These are phyloP conservation scores for Botryotinia convoluta DNA, from an alignment of 2,329 filamentous ascomycete genomes.

Conservation along the genomic window DNA sequence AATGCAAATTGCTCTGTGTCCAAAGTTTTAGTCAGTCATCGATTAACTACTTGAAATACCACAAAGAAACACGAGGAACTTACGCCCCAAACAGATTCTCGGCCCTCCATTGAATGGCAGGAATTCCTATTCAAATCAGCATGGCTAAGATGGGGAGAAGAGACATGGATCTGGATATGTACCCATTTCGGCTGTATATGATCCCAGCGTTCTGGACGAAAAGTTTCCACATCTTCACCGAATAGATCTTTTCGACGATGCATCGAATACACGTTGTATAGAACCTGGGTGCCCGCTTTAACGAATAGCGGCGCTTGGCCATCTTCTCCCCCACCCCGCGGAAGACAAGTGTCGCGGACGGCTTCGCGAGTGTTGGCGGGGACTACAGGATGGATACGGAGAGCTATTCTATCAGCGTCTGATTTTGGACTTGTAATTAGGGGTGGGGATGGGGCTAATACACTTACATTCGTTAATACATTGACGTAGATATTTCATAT, in stretches of 20 bases:
- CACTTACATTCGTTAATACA: conserved; percentile 55
- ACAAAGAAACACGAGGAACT: neutral
- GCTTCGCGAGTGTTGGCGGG: conserved; percentile 32
- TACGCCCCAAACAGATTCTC: conserved; percentile 62
- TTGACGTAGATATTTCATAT: conserved; percentile 53
- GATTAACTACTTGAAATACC: neutral
- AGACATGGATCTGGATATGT: no score
- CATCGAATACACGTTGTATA: conserved; percentile 34
- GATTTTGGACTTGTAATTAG: neutral
- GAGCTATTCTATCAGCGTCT: conserved; percentile 23
- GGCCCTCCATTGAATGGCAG: conserved; percentile 71
- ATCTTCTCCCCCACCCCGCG: conserved; percentile 36
- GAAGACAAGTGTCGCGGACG: conserved; percentile 30
- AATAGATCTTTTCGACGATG: conserved; percentile 42
- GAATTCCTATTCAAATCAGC: conserved; percentile 53
- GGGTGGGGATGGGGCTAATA: neutral
- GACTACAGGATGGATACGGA: conserved; percentile 41
- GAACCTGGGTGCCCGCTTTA: conserved; percentile 25
- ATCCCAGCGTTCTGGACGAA: conserved; percentile 44
- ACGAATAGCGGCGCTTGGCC: conserved; percentile 34
- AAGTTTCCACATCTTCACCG: conserved; percentile 41
- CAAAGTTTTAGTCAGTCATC: neutral
- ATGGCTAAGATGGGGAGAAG: neutral
- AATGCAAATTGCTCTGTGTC: conserved; percentile 21
- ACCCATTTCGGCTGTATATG: conserved; percentile 14